phyloP scores from a whole-genome alignment of 495 filamentous ascomycete species.

The Tetracladium setigerum region DNA sequence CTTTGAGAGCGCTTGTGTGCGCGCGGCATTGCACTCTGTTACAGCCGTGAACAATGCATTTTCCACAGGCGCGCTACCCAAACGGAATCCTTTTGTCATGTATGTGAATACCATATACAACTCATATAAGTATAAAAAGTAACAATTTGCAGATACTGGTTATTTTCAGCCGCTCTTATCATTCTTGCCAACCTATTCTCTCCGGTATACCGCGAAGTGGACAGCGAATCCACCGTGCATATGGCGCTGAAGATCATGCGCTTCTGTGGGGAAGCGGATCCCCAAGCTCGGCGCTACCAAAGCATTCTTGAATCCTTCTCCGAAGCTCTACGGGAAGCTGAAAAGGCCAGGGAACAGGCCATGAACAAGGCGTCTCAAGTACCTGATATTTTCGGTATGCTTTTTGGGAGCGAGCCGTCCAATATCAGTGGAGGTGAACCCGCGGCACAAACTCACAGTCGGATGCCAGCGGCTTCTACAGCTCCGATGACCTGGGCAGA shows the following conservation, averaged over 20 bases:
- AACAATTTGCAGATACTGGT: constrained; percentile 2
- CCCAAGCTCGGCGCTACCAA: constrained; percentile 3
- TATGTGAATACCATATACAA: neutral
- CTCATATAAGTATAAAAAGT: neutral
- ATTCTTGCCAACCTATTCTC: constrained; percentile 4
- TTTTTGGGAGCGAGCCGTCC: neutral
- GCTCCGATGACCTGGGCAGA: neutral
- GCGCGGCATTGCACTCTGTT: neutral
- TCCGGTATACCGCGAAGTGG: neutral
- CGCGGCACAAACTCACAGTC: too few relatives aligned
- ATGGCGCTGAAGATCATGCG: neutral
- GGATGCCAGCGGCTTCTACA: too few relatives aligned
- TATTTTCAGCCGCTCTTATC: constrained; percentile 1
- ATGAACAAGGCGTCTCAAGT: neutral
- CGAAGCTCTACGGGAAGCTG: neutral
- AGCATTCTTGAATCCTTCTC: constrained; percentile 1
- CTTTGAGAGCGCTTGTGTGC: constrained; percentile 4
- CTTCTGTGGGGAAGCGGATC: neutral
- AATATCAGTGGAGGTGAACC: too few relatives aligned
- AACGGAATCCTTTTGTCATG: constrained; percentile 5
- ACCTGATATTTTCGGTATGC: constrained; percentile 1
- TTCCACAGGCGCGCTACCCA: neutral
- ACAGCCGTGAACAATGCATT: neutral
- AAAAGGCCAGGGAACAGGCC: constrained; percentile 1
- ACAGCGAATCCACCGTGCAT: neutral